phyloP scores from a whole-genome alignment of 2,329 filamentous ascomycete genomes.

The Pseudogymnoascus sp. region DNA sequence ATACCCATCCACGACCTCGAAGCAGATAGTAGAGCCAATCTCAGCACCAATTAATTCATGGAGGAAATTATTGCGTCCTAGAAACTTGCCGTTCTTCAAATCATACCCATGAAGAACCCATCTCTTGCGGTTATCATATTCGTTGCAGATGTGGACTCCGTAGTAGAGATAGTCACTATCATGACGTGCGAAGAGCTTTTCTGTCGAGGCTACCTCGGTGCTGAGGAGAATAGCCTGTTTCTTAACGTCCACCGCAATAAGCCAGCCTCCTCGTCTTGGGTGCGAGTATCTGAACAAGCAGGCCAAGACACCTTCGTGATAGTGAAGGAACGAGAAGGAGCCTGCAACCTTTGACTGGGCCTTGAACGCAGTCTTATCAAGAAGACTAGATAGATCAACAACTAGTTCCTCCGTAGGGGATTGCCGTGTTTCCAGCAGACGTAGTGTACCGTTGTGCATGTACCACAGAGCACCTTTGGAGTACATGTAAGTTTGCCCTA shows the following conservation, averaged over 20 bases:
- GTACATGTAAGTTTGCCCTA: conserved; percentile 55
- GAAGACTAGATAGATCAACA: conserved; percentile 41
- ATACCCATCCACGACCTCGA: conserved; percentile 56
- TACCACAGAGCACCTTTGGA: conserved; percentile 58
- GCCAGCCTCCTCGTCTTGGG: conserved; percentile 35
- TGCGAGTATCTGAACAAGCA: conserved; percentile 44
- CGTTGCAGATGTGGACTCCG: conserved; percentile 51
- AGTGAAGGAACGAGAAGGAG: conserved; percentile 47
- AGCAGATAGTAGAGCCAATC: conserved; percentile 59
- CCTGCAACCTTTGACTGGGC: conserved; percentile 29
- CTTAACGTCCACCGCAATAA: conserved; percentile 43
- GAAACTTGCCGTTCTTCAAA: conserved; percentile 34
- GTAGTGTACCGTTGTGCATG: conserved; percentile 42
- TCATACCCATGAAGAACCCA: conserved; percentile 54
- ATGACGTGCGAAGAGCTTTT: conserved; percentile 60
- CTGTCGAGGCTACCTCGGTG: conserved; percentile 35
- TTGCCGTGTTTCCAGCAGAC: conserved; percentile 49
- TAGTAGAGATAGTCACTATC: conserved; percentile 53
- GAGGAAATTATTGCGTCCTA: conserved; percentile 41
- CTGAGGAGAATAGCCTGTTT: conserved; percentile 34
- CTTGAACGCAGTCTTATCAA: conserved; percentile 14
- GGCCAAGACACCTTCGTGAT: conserved; percentile 46
- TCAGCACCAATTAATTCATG: conserved; percentile 54
- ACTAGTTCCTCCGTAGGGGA: conserved; percentile 44
- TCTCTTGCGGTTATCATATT: conserved; percentile 46